Evolutionary conservation across 2,329 filamentous ascomycete genomes (phyloP).

Genomic region (Aspergillaceae sp.): DNA sequence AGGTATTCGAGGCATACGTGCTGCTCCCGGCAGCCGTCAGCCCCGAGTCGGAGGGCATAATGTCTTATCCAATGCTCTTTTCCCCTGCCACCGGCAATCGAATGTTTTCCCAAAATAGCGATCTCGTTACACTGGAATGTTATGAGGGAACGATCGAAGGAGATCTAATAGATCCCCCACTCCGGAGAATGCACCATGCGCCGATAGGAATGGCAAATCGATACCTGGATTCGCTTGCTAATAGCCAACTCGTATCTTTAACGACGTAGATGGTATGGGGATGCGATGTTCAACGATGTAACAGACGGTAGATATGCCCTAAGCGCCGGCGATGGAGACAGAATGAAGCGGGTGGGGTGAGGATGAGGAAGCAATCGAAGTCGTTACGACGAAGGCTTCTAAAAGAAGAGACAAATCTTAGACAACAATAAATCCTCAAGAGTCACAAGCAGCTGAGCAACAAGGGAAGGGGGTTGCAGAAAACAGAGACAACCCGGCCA

Average conservation of each 20-base stretch:
- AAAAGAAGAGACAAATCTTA: not conserved
- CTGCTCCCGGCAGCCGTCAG: constrained; percentile 53
- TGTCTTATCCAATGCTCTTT: constrained; percentile 6
- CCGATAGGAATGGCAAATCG: constrained; percentile 10
- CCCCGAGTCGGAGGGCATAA: constrained; percentile 26
- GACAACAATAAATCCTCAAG: not conserved
- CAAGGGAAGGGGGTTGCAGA: no score
- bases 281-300: not conserved
- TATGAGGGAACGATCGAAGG: constrained; percentile 23
- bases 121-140: constrained; percentile 31
- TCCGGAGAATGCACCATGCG: constrained; percentile 37
- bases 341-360: not conserved
- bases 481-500: no score
- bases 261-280: not conserved
- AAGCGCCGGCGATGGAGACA: not conserved
- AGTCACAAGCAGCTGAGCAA: no score
- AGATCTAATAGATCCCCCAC: constrained; percentile 39
- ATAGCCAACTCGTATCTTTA: not conserved
- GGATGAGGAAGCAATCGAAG: constrained; percentile 3
- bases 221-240: not conserved
- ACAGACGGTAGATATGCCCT: not conserved
- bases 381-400: not conserved
- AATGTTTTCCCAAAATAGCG: constrained; percentile 4
- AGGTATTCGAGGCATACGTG: constrained; percentile 52
- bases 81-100: not conserved